phyloP scores from a whole-genome alignment of 23 red algal species.

The Gracilaria vermiculophylla region DNA sequence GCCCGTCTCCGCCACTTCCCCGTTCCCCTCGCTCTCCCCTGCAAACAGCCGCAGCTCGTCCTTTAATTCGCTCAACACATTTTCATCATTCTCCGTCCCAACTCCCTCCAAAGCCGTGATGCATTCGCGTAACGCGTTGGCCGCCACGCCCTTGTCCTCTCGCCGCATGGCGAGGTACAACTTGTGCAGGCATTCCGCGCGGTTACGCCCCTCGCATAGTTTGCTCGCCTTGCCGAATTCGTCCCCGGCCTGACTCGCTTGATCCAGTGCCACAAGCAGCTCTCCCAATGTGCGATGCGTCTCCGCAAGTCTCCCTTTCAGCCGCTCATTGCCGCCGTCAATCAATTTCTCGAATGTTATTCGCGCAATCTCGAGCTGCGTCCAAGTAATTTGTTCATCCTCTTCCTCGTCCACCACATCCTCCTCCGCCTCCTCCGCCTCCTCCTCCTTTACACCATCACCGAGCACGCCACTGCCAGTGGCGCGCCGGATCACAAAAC shows the following conservation, averaged over 20 bases:
- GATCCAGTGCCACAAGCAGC: slow-evolving; percentile 10
- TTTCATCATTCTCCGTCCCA: not conserved
- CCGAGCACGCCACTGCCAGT: not conserved
- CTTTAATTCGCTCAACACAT: not conserved
- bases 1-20: not conserved
- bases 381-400: not conserved
- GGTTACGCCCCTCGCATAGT: not conserved
- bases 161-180: not conserved
- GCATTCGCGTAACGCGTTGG: not conserved
- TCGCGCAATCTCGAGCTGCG: slow-evolving; percentile 8
- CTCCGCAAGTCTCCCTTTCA: not conserved
- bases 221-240: not conserved
- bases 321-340: not conserved
- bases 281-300: not conserved
- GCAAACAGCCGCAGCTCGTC: slow-evolving; percentile 3
- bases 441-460: not conserved
- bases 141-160: not conserved
- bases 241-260: slow-evolving; percentile 1
- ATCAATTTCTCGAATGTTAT: slow-evolving; percentile 3
- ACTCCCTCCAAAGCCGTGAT: not conserved
- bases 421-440: not conserved
- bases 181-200: slow-evolving; percentile 12
- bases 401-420: slow-evolving; percentile 1
- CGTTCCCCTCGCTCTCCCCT: not conserved
- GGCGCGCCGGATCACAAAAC: not conserved